Evolutionary conservation across 805 yeast species (phyloP).

Genomic region (Nematodospora valgi): DNA sequence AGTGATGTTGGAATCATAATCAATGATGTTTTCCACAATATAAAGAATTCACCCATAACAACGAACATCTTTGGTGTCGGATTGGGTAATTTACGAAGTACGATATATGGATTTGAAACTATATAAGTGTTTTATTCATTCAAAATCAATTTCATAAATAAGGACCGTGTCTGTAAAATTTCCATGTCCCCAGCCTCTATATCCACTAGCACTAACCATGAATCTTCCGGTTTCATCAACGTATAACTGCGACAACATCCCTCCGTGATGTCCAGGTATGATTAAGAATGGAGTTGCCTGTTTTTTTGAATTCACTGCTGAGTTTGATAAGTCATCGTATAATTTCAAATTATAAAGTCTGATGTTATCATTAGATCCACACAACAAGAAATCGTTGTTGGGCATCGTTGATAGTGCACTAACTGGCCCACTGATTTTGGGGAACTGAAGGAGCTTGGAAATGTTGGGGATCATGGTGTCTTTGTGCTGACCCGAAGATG

Average conservation of each 20-base stretch:
- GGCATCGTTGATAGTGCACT: slow-evolving; percentile 78
- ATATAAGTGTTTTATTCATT: no score
- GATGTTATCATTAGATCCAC: slow-evolving; percentile 89
- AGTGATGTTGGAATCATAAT: no score
- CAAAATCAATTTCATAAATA: slow-evolving; percentile 70
- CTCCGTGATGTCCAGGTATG: slow-evolving; percentile 96
- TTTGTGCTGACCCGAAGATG: slow-evolving; percentile 18
- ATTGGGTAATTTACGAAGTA: slow-evolving; percentile 28
- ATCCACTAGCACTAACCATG: slow-evolving; percentile 89
- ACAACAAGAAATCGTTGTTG: slow-evolving; percentile 70
- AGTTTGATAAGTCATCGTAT: slow-evolving; percentile 29
- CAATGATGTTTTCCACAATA: no score
- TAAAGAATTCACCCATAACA: slow-evolving; percentile 10
- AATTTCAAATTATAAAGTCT: slow-evolving; percentile 74
- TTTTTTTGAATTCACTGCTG: slow-evolving; percentile 24
- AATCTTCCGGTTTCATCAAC: slow-evolving; percentile 88
- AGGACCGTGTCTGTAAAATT: slow-evolving; percentile 74
- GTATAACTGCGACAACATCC: slow-evolving; percentile 68
- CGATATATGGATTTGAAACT: slow-evolving; percentile 27
- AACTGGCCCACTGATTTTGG: slow-evolving; percentile 87
- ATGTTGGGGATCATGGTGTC: slow-evolving; percentile 42
- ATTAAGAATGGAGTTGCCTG: slow-evolving; percentile 75
- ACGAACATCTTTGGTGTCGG: no score
- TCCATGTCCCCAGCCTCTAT: slow-evolving; percentile 90
- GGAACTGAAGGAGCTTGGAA: slow-evolving; percentile 63